Percentiles rank a stretch among this genome's conserved stretches.
phyloP scores from a whole-genome alignment of 2,329 filamentous ascomycete genomes.

The Epichloe baconii region DNA sequence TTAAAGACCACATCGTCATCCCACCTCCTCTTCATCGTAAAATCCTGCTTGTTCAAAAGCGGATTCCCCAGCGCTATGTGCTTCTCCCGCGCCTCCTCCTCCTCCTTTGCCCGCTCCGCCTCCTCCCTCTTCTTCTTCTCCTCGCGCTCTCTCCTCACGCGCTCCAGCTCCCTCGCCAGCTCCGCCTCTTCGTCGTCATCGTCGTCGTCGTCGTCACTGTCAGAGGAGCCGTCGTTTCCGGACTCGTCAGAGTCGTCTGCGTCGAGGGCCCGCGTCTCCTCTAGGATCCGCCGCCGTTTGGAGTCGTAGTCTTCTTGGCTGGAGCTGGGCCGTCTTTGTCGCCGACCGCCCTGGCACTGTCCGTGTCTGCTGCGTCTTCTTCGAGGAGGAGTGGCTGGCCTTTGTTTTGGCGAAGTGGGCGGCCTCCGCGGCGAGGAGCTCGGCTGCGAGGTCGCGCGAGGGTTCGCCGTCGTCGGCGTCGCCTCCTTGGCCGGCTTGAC shows the following conservation, averaged over 20 bases:
- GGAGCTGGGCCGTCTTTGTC: slow-evolving; percentile 45
- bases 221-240: slow-evolving; percentile 40
- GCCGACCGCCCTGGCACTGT: slow-evolving; percentile 18
- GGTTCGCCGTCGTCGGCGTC: slow-evolving; percentile 58
- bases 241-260: slow-evolving; percentile 51
- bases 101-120: slow-evolving; percentile 63
- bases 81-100: slow-evolving; percentile 70
- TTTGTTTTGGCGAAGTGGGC: slow-evolving; percentile 75
- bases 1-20: slow-evolving; percentile 99
- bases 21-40: slow-evolving; percentile 85
- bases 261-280: slow-evolving; percentile 79
- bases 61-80: slow-evolving; percentile 91
- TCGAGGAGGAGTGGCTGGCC: slow-evolving; percentile 29
- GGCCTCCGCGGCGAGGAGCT: slow-evolving; percentile 80
- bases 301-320: slow-evolving; percentile 56
- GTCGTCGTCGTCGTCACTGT: slow-evolving; percentile 40
- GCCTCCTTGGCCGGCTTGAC: slow-evolving; percentile 78
- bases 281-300: slow-evolving; percentile 75
- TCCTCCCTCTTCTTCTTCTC: slow-evolving; percentile 42
- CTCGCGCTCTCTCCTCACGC: slow-evolving; percentile 68
- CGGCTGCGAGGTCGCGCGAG: slow-evolving; percentile 68
- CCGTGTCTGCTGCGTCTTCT: slow-evolving; percentile 31
- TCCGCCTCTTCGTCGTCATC: slow-evolving; percentile 56
- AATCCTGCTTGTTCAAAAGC: slow-evolving; percentile 76
- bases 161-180: slow-evolving; percentile 82